Base-by-base conservation (phyloP, 2,329 filamentous ascomycete genomes). In the Aschersonia sp. region DNA sequence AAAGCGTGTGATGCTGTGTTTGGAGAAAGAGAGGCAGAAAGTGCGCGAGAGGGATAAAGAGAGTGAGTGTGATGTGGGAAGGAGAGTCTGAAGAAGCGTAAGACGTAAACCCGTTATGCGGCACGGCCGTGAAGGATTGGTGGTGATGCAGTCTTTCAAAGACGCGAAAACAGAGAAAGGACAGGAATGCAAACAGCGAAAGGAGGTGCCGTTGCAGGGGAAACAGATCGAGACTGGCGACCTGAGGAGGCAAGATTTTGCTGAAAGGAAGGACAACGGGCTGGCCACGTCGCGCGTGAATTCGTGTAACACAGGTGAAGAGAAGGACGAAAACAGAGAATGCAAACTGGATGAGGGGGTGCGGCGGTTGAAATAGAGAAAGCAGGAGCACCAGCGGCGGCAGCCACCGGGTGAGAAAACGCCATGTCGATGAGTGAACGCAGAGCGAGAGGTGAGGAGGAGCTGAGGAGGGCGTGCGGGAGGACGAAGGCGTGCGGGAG, bases 111-210 rank as follows among this genome's bases (percentile, higher is more conserved):
- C 43, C 40, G 32, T 40, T 44, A 44, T 30, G 54, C 59, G 64
- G 62, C 64, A 59, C 63, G 56, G 64, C 63, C 61, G 61, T 55
- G 47, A 58, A 56, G 59, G 52, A 59, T 54, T 55, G 52, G 43
- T 30, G 9, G 5, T 46, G 31, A 30, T 29, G 10, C n/a, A 52
- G 65, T 73, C 72, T 75, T 56, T 75, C 71, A 73, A 75, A 74
- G 72, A 74, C 67, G 64, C 68, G 50, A 38, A 40, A 41, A 61
- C 38, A 40, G 61, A 56, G 61, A 60, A 67, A 30, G 47, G 49
- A 46, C 30, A 41, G 44, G 12, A 40, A 62, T 64, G 66, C 56
- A 54, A 51, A 58, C 53, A 59, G 62, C 56, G 50, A 58, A 58
- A 54, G 56, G 54, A 59, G 54, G 53, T 53, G 53, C 52, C 46